Evolutionary conservation across 2,329 filamentous ascomycete species (phyloP).

Genomic region (Fonsecaea pedrosoi): DNA sequence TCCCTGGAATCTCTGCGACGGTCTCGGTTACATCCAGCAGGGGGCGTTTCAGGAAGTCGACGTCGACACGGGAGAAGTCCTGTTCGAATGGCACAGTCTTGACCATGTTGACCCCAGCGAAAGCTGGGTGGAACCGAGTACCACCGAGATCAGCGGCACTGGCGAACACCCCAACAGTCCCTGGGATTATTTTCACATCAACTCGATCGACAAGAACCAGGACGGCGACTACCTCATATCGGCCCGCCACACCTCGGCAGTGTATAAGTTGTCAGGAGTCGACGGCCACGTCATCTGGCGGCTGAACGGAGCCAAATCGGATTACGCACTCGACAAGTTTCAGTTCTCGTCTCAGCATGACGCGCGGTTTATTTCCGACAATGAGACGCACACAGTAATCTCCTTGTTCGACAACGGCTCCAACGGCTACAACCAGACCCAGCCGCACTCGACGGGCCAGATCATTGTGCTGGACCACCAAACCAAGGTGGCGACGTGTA

Average conservation of each 20-base stretch:
- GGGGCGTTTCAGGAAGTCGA: slow-evolving; percentile 62
- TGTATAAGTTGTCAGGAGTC: slow-evolving; percentile 51
- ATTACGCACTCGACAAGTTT: slow-evolving; percentile 41
- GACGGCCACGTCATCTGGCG: slow-evolving; percentile 50
- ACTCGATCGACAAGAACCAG: slow-evolving; percentile 51
- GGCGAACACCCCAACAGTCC: slow-evolving; percentile 54
- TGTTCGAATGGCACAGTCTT: slow-evolving; percentile 66
- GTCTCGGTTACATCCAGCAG: slow-evolving; percentile 60
- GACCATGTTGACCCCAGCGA: slow-evolving; percentile 61
- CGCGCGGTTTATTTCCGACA: slow-evolving; percentile 49
- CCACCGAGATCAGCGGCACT: slow-evolving; percentile 56
- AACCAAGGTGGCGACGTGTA: slow-evolving; percentile 46
- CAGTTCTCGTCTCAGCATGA: slow-evolving; percentile 54
- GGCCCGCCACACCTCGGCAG: slow-evolving; percentile 49
- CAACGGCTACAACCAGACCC: slow-evolving; percentile 51
- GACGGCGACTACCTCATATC: slow-evolving; percentile 53
- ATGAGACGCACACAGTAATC: slow-evolving; percentile 48
- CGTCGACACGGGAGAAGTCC: slow-evolving; percentile 58
- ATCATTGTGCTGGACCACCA: slow-evolving; percentile 49
- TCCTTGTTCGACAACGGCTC: slow-evolving; percentile 53
- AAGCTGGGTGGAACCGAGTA: slow-evolving; percentile 55
- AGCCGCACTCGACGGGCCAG: slow-evolving; percentile 49
- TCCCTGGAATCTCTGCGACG: slow-evolving; percentile 48
- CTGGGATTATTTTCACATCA: slow-evolving; percentile 56
- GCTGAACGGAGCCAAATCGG: slow-evolving; percentile 47